Evolutionary conservation across 345 rosid genomes (phyloP), one percentile per base, ranked within the genome.

Genomic region (Gossypium mustelinum): DNA sequence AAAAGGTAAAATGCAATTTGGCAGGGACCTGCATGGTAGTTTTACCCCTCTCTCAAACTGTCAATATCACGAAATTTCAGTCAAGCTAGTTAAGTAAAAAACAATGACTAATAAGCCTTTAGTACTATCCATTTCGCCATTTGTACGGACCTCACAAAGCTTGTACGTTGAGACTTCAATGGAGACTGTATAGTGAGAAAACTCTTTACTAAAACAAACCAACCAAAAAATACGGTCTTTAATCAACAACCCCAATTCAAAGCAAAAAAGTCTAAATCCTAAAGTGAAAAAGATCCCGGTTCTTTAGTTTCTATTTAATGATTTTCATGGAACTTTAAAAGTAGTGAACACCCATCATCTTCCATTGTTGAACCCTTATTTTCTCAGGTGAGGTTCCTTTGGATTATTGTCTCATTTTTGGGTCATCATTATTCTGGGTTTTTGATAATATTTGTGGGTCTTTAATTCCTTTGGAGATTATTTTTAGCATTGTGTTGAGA

Each of bases 181-280:
- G 66, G 66, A 61, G 65, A 59, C 64, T 22, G 61, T 11, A 60
- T n/a, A 25, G 65, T 27, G 66, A 61, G n/a, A 61, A 61, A 27
- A 45, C 48, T 9, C 18, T 27, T 4, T 11, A 27, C 64, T 6
- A 18, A 57, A 20, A 10, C 10, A 9, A 45, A 45, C 50, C 57
- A 16, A 20, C 61, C 13, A 27, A 27, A 61, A 45, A 11, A 45
- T 45, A 45, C 48, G 12, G 48, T 11, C 3, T 45, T 10, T 45
- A 45, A 45, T 27, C 11, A 5, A 25, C 7, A 1, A 25, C 12
- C 43, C 65, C 25, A 27, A 25, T 60, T 3, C 41, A 34, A 13
- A 60, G 41, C 41, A 57, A 2, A 60, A 5, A 34, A 34, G 64
- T 12, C 13, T 45, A 10, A 45, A 8, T 45, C 11, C 10, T 11